A percentile compares a stretch with the other conserved stretches of the same genome.
Evolutionary conservation across 2,329 filamentous ascomycete genomes (phyloP).

Genomic region (Fusarium sacchari): DNA sequence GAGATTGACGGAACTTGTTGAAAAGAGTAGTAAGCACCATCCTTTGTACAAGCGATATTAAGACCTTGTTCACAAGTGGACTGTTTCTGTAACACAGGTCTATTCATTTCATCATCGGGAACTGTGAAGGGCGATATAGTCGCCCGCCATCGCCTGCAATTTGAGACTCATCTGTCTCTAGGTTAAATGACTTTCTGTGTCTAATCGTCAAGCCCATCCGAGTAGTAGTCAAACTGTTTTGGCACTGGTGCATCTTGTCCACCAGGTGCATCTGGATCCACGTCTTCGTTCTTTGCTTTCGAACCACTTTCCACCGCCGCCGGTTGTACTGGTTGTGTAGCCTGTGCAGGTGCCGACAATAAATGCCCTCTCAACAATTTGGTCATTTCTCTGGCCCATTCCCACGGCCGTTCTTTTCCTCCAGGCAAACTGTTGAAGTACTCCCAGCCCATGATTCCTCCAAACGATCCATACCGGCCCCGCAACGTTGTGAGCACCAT

Average conservation of each 20-base stretch:
- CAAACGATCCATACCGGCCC: conserved; percentile 73
- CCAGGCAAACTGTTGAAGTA: conserved; percentile 86
- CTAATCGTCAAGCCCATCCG: conserved; percentile 43
- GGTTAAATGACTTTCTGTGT: background rate
- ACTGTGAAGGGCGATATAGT: background rate
- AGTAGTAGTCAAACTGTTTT: conserved; percentile 49
- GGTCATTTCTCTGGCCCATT: conserved; percentile 80
- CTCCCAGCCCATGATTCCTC: conserved; percentile 95
- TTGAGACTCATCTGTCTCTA: background rate
- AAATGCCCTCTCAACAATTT: conserved; percentile 49
- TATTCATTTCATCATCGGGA: background rate
- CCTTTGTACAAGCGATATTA: background rate
- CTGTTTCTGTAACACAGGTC: too few species aligned
- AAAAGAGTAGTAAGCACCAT: background rate
- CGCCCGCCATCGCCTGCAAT: background rate
- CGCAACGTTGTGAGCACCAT: conserved; percentile 55
- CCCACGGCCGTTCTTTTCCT: conserved; percentile 71
- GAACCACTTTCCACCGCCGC: background rate
- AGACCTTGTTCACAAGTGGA: background rate
- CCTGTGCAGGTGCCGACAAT: background rate
- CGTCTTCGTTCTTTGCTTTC: conserved; percentile 5
- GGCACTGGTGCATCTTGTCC: conserved; percentile 46
- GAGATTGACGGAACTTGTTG: background rate
- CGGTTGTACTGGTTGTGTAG: background rate
- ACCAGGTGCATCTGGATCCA: conserved; percentile 42